A percentile compares a stretch with the other conserved stretches of the same genome.
Evolutionary conservation across 176 grass and related monocot species (phyloP).

Genomic region (Ampelocalamus luodianensis): DNA sequence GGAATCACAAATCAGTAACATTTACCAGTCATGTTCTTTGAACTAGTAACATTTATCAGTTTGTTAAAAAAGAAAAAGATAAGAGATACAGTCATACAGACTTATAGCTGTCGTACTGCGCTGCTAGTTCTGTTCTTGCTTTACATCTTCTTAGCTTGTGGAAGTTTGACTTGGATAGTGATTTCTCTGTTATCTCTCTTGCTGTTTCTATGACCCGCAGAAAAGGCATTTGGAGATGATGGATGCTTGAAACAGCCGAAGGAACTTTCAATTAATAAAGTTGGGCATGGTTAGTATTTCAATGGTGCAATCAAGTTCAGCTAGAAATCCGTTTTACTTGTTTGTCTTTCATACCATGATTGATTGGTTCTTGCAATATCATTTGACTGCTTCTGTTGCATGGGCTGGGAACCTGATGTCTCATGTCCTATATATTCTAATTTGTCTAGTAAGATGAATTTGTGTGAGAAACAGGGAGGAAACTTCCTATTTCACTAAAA

Average conservation of each 20-base stretch:
- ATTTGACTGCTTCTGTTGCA: neutral
- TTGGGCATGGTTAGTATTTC: constrained; percentile 79
- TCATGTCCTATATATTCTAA: neutral
- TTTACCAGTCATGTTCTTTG: neutral
- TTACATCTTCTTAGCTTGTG: neutral
- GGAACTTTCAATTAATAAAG: constrained; percentile 98
- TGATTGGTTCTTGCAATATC: constrained; percentile 1
- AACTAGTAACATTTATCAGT: neutral
- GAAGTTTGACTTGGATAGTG: neutral
- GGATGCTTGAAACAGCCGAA: constrained; percentile 87
- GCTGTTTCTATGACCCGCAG: constrained; percentile 40
- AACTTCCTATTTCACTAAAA: neutral
- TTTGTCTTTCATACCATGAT: neutral
- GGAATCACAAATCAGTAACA: constrained; percentile 6
- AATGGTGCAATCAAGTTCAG: constrained; percentile 12
- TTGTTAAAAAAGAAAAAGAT: neutral
- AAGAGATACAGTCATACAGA: neutral
- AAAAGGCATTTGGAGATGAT: constrained; percentile 89
- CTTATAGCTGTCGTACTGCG: neutral
- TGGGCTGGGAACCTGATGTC: neutral
- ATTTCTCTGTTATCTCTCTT: neutral
- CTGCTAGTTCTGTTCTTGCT: neutral
- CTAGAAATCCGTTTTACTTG: neutral
- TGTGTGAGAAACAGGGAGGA: neutral
- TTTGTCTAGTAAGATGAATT: neutral